Evolutionary conservation across 2,329 filamentous ascomycete species (phyloP).

Genomic region (Pestalotiopsis sp.): DNA sequence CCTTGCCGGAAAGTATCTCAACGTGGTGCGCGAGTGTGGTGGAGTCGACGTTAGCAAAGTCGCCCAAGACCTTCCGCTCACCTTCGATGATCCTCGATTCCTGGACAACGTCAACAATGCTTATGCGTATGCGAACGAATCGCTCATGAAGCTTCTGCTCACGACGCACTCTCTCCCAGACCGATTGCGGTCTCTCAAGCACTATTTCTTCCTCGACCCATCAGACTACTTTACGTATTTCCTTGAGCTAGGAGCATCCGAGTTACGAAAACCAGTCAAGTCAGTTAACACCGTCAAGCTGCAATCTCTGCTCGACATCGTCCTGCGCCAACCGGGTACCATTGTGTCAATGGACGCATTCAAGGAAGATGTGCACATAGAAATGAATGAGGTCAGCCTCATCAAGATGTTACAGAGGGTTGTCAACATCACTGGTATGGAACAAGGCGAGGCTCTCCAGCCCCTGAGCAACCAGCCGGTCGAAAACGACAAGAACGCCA

Average conservation of each 20-base stretch:
- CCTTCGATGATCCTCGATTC: constrained; percentile 90
- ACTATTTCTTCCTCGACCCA: constrained; percentile 98
- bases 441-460: constrained; percentile 82
- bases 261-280: constrained; percentile 87
- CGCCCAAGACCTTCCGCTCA: constrained; percentile 83
- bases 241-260: constrained; percentile 85
- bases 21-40: constrained; percentile 95
- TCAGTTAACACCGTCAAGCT: constrained; percentile 90
- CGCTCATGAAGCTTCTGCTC: constrained; percentile 84
- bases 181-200: constrained; percentile 86
- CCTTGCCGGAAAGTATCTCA: constrained; percentile 94
- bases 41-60: constrained; percentile 92
- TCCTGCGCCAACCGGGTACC: constrained; percentile 93
- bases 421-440: constrained; percentile 93
- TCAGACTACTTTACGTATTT: constrained; percentile 99
- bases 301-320: constrained; percentile 92
- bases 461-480: constrained; percentile 67
- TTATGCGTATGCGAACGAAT: constrained; percentile 94
- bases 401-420: constrained; percentile 95
- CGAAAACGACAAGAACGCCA: constrained; percentile 86
- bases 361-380: constrained; percentile 97
- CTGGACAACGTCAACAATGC: constrained; percentile 94
- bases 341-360: constrained; percentile 93
- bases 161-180: constrained; percentile 91
- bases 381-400: constrained; percentile 93